These are phyloP conservation scores for Colletotrichum tamarilloi DNA, from an alignment of 2,329 filamentous ascomycete species.

Conservation along the genomic window DNA sequence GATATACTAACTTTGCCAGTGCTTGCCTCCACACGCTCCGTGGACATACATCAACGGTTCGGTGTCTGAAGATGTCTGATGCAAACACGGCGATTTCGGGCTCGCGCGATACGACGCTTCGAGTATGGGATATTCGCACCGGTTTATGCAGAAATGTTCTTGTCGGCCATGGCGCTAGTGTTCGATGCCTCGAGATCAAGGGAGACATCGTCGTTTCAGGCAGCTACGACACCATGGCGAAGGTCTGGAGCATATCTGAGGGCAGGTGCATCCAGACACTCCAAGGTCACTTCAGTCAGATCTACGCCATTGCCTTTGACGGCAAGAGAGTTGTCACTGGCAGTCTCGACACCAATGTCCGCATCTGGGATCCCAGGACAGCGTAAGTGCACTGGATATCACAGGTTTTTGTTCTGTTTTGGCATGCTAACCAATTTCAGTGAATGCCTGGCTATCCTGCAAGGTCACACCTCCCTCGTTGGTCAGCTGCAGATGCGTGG, in stretches of 20 bases:
- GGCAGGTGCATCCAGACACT: constrained; percentile 91
- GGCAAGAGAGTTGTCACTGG: constrained; percentile 93
- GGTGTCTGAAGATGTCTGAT: constrained; percentile 98
- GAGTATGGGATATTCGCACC: constrained; percentile 93
- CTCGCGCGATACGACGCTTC: constrained; percentile 91
- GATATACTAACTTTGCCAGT: constrained; percentile 54
- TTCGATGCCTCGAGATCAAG: constrained; percentile 94
- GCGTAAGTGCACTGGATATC: constrained; percentile 67
- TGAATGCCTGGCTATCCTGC: constrained; percentile 88
- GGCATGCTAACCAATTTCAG: constrained; percentile 53
- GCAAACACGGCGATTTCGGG: constrained; percentile 94
- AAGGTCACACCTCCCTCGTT: constrained; percentile 96
- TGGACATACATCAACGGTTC: constrained; percentile 95
- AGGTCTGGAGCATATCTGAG: constrained; percentile 98
- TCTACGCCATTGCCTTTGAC: constrained; percentile 98
- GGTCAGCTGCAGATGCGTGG: constrained; percentile 96
- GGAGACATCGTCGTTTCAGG: constrained; percentile 98
- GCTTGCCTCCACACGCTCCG: constrained; percentile 84
- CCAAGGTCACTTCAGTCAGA: constrained; percentile 96
- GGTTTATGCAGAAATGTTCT: constrained; percentile 92
- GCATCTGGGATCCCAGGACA: constrained; percentile 93
- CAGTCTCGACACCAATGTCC: constrained; percentile 94
- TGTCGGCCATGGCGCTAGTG: constrained; percentile 94
- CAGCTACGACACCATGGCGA: constrained; percentile 96
- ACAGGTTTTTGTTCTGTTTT: not conserved